phyloP scores from a whole-genome alignment of 1,284 basidiomycete species.

The Ceratobasidium sp. region DNA sequence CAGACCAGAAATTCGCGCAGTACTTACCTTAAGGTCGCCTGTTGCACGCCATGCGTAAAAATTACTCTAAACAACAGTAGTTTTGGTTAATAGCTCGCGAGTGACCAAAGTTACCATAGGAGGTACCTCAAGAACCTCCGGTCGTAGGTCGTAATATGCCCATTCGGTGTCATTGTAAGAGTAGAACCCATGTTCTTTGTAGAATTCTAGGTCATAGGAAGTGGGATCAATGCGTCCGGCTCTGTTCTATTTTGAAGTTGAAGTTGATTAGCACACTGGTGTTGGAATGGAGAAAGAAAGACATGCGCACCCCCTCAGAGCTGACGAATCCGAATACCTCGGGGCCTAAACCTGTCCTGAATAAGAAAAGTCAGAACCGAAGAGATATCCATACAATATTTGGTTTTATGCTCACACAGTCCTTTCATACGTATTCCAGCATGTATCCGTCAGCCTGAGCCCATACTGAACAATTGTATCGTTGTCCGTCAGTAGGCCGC shows the following conservation, averaged over 20 bases:
- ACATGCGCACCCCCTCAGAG: slow-evolving; percentile 13
- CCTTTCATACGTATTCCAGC: slow-evolving; percentile 38
- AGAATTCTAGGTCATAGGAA: slow-evolving; percentile 9
- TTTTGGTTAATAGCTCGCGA: background rate
- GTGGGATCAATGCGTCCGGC: background rate
- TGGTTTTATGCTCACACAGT: slow-evolving; percentile 6
- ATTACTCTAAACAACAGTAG: slow-evolving; percentile 20
- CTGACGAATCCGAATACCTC: slow-evolving; percentile 34
- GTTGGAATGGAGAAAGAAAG: background rate
- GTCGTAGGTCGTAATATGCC: slow-evolving; percentile 35
- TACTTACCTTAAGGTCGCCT: slow-evolving; percentile 21
- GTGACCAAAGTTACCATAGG: background rate
- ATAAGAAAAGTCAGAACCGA: background rate
- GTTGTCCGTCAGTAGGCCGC: slow-evolving; percentile 31
- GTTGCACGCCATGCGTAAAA: slow-evolving; percentile 38
- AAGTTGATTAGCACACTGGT: background rate
- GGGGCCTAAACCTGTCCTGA: slow-evolving; percentile 29
- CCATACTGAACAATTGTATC: slow-evolving; percentile 37
- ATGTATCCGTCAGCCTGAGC: slow-evolving; percentile 12
- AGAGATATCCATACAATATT: background rate
- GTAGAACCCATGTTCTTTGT: slow-evolving; percentile 35
- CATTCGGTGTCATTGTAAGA: slow-evolving; percentile 12
- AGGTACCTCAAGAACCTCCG: slow-evolving; percentile 36
- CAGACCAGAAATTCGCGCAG: background rate
- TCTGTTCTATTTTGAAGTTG: background rate